Base-by-base conservation (phyloP, 2,329 filamentous ascomycete genomes). In the Colletotrichum sp. region DNA sequence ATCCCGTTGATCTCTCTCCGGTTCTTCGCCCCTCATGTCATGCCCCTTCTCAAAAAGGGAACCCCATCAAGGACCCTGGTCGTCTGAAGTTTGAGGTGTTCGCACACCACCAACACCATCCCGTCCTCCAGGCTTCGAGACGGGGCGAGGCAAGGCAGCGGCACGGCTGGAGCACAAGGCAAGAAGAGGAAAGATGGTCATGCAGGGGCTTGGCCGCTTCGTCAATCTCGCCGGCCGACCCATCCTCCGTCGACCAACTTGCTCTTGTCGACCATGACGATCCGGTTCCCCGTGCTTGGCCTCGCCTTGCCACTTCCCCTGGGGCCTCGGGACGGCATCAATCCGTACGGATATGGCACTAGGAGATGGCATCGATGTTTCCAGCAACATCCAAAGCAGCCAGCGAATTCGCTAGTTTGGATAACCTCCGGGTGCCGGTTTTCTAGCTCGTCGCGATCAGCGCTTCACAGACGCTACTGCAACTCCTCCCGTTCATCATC, bases 221-320 rank as follows among this genome's bases (percentile, higher is more conserved):
- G 69, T 75, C 36, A 68, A 72, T 72, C 73, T 75, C 38, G 64
- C 57, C 57, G 30, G 57, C 61, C 38, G 58, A 34, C 24, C 60
- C 13, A 34, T 43, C 68, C 38, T 21, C 43, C 52, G 26, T n/a
- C 24, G 48, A 64, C 63, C 38, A 36, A 38, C 43, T 75, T 36
- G 34, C 61, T 28, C 48, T 24, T 36, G 57, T 26, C 52, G 48
- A 72, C 57, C n/a, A 55, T 55, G 24, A 58, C 6, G 32, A 55
- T 36, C 64, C 64, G 73, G 38, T 26, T 73, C 57, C 57, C 73
- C 64, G 64, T 68, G 38, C 73, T 58, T 67, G 69, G 63, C 69
- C 57, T 67, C 61, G 61, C 69, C 26, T 28, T 52, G 52, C 36
- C 28, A 21, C 26, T 26, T 26, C 38, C 64, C 70, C 64, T 75